Base-by-base conservation (phyloP, 768 basidiomycete genomes). In the Postia placenta region DNA sequence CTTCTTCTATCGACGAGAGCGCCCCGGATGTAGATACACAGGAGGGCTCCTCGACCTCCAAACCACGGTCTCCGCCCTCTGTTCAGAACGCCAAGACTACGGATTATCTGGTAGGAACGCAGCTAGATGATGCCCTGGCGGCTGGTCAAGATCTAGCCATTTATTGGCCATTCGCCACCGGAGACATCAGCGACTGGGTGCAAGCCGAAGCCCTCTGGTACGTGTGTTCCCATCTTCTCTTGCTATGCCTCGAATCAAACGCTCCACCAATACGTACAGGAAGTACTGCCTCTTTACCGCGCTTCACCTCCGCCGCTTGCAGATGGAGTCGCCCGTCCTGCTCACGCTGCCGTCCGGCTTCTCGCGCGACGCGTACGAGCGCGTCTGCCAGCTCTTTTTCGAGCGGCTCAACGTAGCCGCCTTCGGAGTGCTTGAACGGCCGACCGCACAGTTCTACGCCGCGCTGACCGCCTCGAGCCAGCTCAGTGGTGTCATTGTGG, bases 121-220 rank as follows among this genome's bases (percentile, higher is more conserved):
- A 81, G 48, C 74, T 94, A 1, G 89, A 93, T 57, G 87, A 92
- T 52, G 90, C 89, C 2, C 68, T 90, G 9, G 78, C 77, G 2
- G 75, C 79, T 2, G 87, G 81, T 3, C 83, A 89, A 49, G 86
- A 91, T 44, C 62, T 94, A 15, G 67, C 76, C 5, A 64, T 92
- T 9, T 90, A 80, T 25, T 91, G 87, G 87, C 92, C 93, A 2
- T 88, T 94, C 59, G 76, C 79, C 39, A 77, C 85, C 23, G 85
- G 80, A 2, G 76, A 80, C 56, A 70, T 94, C 49, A 73, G 68
- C 14, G 86, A 94, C 61, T 95, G 84, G 82, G 75, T 71, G 17
- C 90, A 91, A 55, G 87, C 89, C 15, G 92, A 95, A 64, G 93
- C 91, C 0, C 72, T 96, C 45, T 92, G 92, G 92, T 92, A 62